Evolutionary conservation across 163 green algal species (phyloP).

Genomic region (Picocystis sp.): DNA sequence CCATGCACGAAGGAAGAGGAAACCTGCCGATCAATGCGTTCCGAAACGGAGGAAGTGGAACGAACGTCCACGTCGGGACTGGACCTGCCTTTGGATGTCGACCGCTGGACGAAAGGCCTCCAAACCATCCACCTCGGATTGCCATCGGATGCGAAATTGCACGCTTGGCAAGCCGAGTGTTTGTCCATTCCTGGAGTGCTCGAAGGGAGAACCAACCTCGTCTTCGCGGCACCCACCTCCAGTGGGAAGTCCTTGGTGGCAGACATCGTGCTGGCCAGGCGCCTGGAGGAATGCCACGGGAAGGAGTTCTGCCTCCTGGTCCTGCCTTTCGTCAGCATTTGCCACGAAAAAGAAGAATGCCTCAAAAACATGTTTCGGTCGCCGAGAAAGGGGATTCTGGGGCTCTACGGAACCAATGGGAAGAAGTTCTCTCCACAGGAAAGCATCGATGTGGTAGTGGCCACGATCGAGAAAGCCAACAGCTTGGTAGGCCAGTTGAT

Average conservation of each 20-base stretch:
- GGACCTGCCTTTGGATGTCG: no score
- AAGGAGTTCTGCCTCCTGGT: constrained; percentile 56
- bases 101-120: no score
- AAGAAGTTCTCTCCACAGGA: constrained; percentile 11
- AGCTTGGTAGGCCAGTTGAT: constrained; percentile 24
- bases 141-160: not conserved
- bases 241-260: constrained; percentile 88
- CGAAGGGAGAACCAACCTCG: constrained; percentile 48
- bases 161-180: constrained; percentile 17
- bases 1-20: no score
- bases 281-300: constrained; percentile 29
- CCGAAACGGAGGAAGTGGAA: no score
- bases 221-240: constrained; percentile 83
- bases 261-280: constrained; percentile 68
- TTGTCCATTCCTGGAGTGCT: constrained; percentile 6
- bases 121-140: no score
- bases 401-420: constrained; percentile 44
- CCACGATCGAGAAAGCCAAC: constrained; percentile 98
- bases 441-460: constrained; percentile 55
- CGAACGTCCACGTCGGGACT: no score
- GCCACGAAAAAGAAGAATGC: constrained; percentile 61
- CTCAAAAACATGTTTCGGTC: constrained; percentile 46
- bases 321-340: constrained; percentile 77
- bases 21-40: no score
- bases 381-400: constrained; percentile 36